These are phyloP conservation scores for Phytophthora crassamura DNA, from an alignment of 352 stramenopile species.

Conservation along the genomic window DNA sequence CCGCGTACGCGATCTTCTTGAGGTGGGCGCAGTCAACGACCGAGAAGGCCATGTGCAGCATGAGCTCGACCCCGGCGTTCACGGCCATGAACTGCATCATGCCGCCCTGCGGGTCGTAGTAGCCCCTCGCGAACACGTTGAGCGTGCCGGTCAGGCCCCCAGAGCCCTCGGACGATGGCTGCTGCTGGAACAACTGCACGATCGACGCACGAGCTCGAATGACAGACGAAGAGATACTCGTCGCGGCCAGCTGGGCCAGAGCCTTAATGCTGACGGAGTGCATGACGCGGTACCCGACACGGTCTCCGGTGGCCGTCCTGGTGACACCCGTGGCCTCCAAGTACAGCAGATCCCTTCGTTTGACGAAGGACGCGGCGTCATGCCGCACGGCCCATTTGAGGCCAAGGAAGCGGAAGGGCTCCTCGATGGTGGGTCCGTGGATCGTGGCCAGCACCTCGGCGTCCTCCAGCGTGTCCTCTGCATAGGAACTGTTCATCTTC, in stretches of 20 bases:
- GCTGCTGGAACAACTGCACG: slow-evolving; percentile 59
- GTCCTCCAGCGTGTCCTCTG: slow-evolving; percentile 47
- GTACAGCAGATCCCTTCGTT: slow-evolving; percentile 62
- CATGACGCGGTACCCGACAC: slow-evolving; percentile 64
- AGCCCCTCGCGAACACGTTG: slow-evolving; percentile 60
- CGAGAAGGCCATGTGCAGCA: slow-evolving; percentile 47
- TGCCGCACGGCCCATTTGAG: slow-evolving; percentile 62
- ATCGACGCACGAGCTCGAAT: slow-evolving; percentile 55
- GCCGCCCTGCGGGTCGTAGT: slow-evolving; percentile 61
- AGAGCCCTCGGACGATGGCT: slow-evolving; percentile 18
- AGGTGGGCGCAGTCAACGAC: slow-evolving; percentile 58
- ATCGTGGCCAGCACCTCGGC: slow-evolving; percentile 52
- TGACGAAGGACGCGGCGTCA: slow-evolving; percentile 44
- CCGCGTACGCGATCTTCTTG: slow-evolving; percentile 65
- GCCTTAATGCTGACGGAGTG: slow-evolving; percentile 72
- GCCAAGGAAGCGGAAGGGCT: slow-evolving; percentile 66
- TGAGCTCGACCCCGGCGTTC: slow-evolving; percentile 45
- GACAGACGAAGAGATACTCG: slow-evolving; percentile 40
- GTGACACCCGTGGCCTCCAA: slow-evolving; percentile 58
- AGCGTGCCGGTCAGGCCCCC: slow-evolving; percentile 31
- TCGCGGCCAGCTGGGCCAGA: slow-evolving; percentile 39
- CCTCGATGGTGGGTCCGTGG: slow-evolving; percentile 37
- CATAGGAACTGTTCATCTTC: slow-evolving; percentile 66
- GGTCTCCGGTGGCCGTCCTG: slow-evolving; percentile 41
- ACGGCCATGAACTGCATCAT: slow-evolving; percentile 60